These are phyloP conservation scores for Penicillium sp. DNA, from an alignment of 2,329 filamentous ascomycete genomes.

Conservation along the genomic window DNA sequence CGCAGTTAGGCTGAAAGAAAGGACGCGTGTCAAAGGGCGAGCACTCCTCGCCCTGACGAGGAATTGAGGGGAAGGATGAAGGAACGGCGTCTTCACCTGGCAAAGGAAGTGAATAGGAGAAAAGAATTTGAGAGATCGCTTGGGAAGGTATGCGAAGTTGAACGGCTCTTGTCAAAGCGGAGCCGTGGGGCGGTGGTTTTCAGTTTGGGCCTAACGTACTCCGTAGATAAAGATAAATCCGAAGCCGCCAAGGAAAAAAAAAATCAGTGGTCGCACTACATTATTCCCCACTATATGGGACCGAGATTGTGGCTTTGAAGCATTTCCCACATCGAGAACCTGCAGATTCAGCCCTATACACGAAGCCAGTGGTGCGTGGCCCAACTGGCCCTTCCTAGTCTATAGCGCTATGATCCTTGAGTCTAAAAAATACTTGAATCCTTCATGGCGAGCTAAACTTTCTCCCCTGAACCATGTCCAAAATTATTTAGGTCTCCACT, in stretches of 20 bases:
- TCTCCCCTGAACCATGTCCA: neutral
- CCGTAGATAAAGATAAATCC: slow-evolving; percentile 9
- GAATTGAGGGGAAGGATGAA: neutral
- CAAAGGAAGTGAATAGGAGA: neutral
- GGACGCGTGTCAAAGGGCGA: slow-evolving; percentile 1
- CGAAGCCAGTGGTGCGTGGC: neutral
- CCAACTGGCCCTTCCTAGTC: neutral
- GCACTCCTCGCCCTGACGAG: slow-evolving; percentile 1
- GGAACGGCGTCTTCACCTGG: neutral
- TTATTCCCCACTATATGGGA: neutral
- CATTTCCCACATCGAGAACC: neutral
- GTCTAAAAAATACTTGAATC: neutral
- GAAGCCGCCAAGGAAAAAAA: slow-evolving; percentile 12
- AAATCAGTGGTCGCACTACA: neutral
- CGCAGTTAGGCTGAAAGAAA: slow-evolving; percentile 20
- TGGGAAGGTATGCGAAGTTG: slow-evolving; percentile 6
- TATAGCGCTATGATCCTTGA: neutral
- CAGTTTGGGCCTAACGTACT: slow-evolving; percentile 10
- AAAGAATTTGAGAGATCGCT: neutral
- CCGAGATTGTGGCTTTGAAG: neutral
- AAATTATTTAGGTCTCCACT: neutral
- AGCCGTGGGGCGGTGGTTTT: slow-evolving; percentile 26
- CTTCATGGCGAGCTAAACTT: neutral
- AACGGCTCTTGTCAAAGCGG: slow-evolving; percentile 17
- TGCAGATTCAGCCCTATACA: neutral